These are phyloP conservation scores for Tilletiaria anomala DNA, from an alignment of 1,284 basidiomycete species.

Conservation along the genomic window DNA sequence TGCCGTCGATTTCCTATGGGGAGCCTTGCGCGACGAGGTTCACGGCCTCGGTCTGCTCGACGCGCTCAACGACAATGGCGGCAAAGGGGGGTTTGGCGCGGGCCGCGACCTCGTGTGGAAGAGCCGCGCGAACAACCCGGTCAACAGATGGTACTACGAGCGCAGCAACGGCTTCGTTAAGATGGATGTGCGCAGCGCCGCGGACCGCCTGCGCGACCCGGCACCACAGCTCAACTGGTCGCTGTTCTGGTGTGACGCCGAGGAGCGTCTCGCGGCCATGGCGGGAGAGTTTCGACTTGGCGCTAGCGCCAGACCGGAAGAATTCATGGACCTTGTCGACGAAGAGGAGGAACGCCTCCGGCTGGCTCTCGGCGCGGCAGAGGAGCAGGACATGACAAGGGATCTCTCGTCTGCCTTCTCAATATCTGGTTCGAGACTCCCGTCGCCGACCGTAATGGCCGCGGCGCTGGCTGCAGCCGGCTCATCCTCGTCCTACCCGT, in stretches of 20 bases:
- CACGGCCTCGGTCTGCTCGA: constrained; percentile 86
- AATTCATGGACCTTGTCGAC: constrained; percentile 2
- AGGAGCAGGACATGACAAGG: no score
- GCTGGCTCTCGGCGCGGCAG: constrained; percentile 8
- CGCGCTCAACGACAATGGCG: constrained; percentile 80
- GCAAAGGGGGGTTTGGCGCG: constrained; percentile 66
- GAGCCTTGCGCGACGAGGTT: constrained; percentile 92
- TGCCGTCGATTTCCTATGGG: constrained; percentile 98
- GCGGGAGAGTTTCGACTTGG: constrained; percentile 20
- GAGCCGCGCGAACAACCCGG: constrained; percentile 75
- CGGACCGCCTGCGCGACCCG: not conserved
- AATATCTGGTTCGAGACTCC: constrained; percentile 13
- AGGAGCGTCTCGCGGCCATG: constrained; percentile 48
- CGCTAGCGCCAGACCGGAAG: constrained; percentile 9
- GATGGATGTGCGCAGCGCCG: constrained; percentile 41
- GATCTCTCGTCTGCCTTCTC: no score
- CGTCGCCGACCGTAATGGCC: no score
- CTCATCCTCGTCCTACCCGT: no score
- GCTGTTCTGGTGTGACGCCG: constrained; percentile 96
- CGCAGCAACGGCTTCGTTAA: constrained; percentile 77
- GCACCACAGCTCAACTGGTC: constrained; percentile 48
- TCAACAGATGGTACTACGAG: constrained; percentile 99
- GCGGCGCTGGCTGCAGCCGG: no score
- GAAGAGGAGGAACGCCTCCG: no score
- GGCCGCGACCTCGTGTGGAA: constrained; percentile 95